Evolutionary conservation across 352 stramenopile species (phyloP), one percentile per base, ranked within the genome.

Genomic region (Saprolegnia parasitica): DNA sequence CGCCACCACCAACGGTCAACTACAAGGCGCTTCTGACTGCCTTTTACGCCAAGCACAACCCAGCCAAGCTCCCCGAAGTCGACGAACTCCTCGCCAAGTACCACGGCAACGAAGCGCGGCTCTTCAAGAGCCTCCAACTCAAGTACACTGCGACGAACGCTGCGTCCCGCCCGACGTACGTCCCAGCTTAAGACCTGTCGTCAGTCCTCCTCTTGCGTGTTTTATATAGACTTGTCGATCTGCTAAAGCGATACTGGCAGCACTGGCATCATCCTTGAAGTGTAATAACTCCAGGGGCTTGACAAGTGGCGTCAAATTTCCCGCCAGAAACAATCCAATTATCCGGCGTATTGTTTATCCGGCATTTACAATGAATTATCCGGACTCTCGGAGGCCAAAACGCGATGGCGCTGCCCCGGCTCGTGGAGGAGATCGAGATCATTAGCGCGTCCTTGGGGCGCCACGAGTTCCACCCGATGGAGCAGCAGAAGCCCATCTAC

Each of bases 1-100:
- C 63, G 6, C 45, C 54, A 13, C 11, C 63, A 5, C 10, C 32
- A 5, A 56, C 29, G 4, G 60, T 67, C 20, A 24, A 10, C 60
- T 21, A 56, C 47, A 29, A 56, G 35, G 29, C 32, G 40, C 45
- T n/a, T 32, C 71, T 98, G 24, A 77, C 93, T 45, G 86, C 86
- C 26, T 98, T 98, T 71, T 98, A 98, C 76, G 75, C 89, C 47
- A 87, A 96, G 64, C 77, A 97, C 75, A 98, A 98, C 72, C 89
- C 89, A 6, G 78, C 74, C 20, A 97, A 97, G 73, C 72, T 98
- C 18, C 73, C 74, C 26, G 87, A 87, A 26, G 86, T 97, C 21
- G 93, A 97, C 68, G 65, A 81, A 26, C 97, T 87, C 37, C 79
- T 98, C 11, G 71, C 79, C 45, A 97, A 96, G 76, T 98, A 97